A percentile compares a stretch with the other conserved stretches of the same genome.
These are phyloP conservation scores for Suhomyces coccinellae DNA, from an alignment of 1,139 yeast species.

Conservation along the genomic window DNA sequence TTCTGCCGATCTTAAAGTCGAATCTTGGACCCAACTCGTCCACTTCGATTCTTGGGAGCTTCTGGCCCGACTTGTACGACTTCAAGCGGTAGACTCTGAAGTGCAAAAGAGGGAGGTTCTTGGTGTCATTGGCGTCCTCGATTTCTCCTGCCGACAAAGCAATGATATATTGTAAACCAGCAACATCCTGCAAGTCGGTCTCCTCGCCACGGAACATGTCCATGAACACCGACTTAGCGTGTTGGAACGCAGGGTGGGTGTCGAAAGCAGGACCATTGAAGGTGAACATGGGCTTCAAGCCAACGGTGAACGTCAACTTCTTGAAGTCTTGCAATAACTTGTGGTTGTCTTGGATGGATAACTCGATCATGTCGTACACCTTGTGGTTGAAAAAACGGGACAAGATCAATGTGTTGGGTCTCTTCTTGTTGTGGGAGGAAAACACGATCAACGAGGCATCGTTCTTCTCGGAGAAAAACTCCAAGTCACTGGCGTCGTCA, in stretches of 20 bases:
- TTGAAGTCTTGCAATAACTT: slow-evolving; percentile 80
- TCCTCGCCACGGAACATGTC: slow-evolving; percentile 91
- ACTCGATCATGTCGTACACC: slow-evolving; percentile 91
- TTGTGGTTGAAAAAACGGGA: slow-evolving; percentile 87
- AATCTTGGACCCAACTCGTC: slow-evolving; percentile 96
- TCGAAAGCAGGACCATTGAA: slow-evolving; percentile 95
- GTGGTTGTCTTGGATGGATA: slow-evolving; percentile 66
- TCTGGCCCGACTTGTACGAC: slow-evolving; percentile 80
- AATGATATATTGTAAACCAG: slow-evolving; percentile 89
- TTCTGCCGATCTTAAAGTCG: slow-evolving; percentile 89
- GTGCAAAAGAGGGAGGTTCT: slow-evolving; percentile 70
- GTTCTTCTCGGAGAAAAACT: slow-evolving; percentile 92
- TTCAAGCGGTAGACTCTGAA: slow-evolving; percentile 90
- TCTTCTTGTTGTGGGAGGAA: slow-evolving; percentile 80
- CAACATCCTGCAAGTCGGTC: slow-evolving; percentile 85
- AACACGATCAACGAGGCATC: slow-evolving; percentile 86
- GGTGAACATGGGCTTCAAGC: slow-evolving; percentile 91
- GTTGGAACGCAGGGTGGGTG: slow-evolving; percentile 81
- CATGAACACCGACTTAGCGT: slow-evolving; percentile 80
- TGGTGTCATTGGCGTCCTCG: slow-evolving; percentile 58
- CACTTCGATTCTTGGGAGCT: slow-evolving; percentile 88
- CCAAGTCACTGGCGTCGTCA: slow-evolving; percentile 85
- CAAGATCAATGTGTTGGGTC: slow-evolving; percentile 89
- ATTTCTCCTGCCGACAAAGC: slow-evolving; percentile 78
- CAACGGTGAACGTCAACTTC: slow-evolving; percentile 77